A percentile compares a stretch with the other conserved stretches of the same genome.
These are phyloP conservation scores for Craterostigma plantagineum DNA, from an alignment of 257 asterid species.

Conservation along the genomic window DNA sequence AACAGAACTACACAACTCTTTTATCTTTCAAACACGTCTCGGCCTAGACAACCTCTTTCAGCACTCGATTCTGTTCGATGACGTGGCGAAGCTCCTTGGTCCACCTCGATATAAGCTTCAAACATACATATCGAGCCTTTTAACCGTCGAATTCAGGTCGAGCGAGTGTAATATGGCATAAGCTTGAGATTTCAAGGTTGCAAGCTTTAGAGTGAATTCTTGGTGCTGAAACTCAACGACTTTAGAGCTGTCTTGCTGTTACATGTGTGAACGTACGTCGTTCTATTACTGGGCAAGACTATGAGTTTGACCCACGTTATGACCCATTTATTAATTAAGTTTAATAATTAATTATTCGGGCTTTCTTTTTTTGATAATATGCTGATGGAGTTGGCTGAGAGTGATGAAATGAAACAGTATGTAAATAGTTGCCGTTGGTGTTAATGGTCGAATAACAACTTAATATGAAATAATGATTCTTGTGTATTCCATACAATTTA, in stretches of 20 bases:
- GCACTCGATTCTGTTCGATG: slow-evolving; percentile 56
- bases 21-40: slow-evolving; percentile 50
- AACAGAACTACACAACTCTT: slow-evolving; percentile 62
- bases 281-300: slow-evolving; percentile 66
- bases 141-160: slow-evolving; percentile 57
- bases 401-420: no score
- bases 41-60: slow-evolving; percentile 47
- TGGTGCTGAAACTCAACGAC: slow-evolving; percentile 49
- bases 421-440: no score
- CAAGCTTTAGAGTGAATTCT: slow-evolving; percentile 36
- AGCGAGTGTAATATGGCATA: slow-evolving; percentile 56
- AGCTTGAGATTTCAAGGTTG: slow-evolving; percentile 25
- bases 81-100: slow-evolving; percentile 70
- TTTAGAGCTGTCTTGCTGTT: slow-evolving; percentile 19
- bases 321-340: no score
- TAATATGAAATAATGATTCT: no score
- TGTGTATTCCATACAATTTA: no score
- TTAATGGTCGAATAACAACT: no score
- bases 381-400: no score
- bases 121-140: slow-evolving; percentile 48
- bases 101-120: slow-evolving; percentile 55
- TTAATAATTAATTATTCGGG: no score
- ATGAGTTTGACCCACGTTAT: no score
- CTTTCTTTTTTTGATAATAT: no score
- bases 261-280: slow-evolving; percentile 62